Base-by-base conservation (phyloP, 805 yeast species). In the Komagataella ulmi region DNA sequence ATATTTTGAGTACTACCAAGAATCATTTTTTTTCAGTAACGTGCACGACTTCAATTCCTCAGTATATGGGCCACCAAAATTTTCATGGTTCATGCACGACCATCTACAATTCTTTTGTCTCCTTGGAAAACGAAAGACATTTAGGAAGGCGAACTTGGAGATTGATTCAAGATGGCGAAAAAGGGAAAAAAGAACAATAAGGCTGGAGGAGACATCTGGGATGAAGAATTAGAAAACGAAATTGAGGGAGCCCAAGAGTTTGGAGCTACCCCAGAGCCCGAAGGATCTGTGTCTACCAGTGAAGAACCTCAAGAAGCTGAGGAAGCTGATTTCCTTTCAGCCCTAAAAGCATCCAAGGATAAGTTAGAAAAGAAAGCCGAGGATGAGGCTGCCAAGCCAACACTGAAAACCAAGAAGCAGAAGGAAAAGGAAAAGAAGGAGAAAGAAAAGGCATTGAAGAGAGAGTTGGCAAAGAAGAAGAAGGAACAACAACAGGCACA, bases 371-470 rank as follows among this genome's bases (percentile, higher is more conserved):
- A 24, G 46, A 24, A 48, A 24, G 50, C 18, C 14, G 45, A 30
- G 23, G 24, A 17, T 36, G 50, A 18, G 36, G 46, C 21, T 10
- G 21, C 23, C 55, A 70, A 66, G 60, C 70, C 72, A 54, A 65
- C 66, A 50, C 66, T 89, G 63, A 88, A 90, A 68, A 80, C 91
- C 53, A 93, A 91, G 78, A 89, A 91, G 70, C 98, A 86, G 63
- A 86, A 85, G 70, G 95, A 91, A 72, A 90, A 83, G 72, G 96
- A 93, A 68, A 88, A 87, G 80, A 95, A 91, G 67, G 96, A 90
- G 67, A 81, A 79, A 57, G 95, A 86, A 65, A 91, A 91, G 75
- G 87, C 83, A 59, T 77, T 82, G 68, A 91, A 91, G 83, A 89
- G 88, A 71, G 95, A 88, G 59, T 79, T 81, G 54, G 96, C 96